Base-by-base conservation (phyloP, 176 grass and related monocot genomes). In the Oryza meridionalis region DNA sequence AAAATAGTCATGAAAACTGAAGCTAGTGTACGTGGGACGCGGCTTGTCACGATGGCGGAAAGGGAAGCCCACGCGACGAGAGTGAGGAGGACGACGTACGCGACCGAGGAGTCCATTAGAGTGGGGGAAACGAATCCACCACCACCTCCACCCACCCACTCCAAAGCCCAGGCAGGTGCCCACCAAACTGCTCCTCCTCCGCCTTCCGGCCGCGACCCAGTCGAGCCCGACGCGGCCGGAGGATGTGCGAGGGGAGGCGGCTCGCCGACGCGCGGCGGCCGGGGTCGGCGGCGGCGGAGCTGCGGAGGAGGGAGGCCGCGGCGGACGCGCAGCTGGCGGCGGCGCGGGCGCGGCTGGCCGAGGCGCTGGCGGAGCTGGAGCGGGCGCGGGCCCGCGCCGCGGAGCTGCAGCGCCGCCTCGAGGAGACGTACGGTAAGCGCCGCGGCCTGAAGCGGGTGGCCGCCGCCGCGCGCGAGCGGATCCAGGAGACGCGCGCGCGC, bases 161-260 rank as follows among this genome's bases (percentile, higher is more conserved):
- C 32, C 29, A 21, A 70, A 77, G 74, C 70, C 53, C 55, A 62
- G 32, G 29, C 29, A 31, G 5, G 13, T 53, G 26, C 58, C 71
- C 42, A 65, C 59, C 35, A 45, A 45, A 62, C 7, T 40, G 4
- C 62, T 15, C 14, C 44, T 38, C 71, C 26, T 7, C 47, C n/a
- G 29, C 2, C 29, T 31, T 21, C 61, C 24, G 46, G 46, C 46
- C 11, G 45, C 45, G 45, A 13, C 45, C 46, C 15, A 11, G 16
- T 16, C 46, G 13, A 7, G 16, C 50, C 16, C 73, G 73, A 21
- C 27, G 53, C 66, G 11, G 69, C 65, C 3, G 11, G 11, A 15
- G 67, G 65, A 91, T 91, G 90, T 91, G 90, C 72, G 85, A 88
- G 85, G 85, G 90, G 77, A 64, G 77, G 85, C 86, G 82, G 11